Conservation (phyloP, 1,284 basidiomycete genomes). For the Gymnopus androsaceus region DNA sequence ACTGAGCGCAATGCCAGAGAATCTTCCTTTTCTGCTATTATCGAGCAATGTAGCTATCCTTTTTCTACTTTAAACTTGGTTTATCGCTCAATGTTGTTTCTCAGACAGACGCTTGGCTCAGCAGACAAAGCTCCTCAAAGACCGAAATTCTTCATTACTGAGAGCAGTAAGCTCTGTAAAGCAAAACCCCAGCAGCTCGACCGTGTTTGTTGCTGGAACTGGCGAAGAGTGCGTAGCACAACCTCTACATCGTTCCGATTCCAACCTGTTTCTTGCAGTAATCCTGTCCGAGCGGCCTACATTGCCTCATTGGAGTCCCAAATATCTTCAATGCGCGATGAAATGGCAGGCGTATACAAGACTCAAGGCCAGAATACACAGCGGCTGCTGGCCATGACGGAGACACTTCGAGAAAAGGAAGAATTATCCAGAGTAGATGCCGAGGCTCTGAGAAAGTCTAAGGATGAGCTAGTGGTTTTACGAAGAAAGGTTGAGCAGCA, state of each 20-base stretch:
- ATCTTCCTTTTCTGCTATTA: constrained; percentile 77
- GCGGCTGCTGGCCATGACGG: constrained; percentile 88
- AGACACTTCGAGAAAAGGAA: constrained; percentile 91
- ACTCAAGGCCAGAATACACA: constrained; percentile 96
- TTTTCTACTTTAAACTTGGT: constrained; percentile 15
- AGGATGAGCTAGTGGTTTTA: constrained; percentile 71
- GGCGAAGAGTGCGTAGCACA: constrained; percentile 65
- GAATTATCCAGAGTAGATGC: constrained; percentile 75
- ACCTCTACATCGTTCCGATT: constrained; percentile 10
- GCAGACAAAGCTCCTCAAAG: constrained; percentile 85
- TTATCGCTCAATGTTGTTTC: constrained; percentile 20
- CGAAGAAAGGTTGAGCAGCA: constrained; percentile 84
- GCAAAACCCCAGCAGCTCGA: constrained; percentile 62
- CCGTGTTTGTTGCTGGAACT: constrained; percentile 63
- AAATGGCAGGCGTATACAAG: constrained; percentile 93
- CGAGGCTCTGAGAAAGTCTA: constrained; percentile 72
- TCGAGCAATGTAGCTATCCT: constrained; percentile 78
- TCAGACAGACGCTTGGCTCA: constrained; percentile 87
- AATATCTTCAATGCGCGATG: constrained; percentile 86
- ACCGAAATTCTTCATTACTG: constrained; percentile 84
- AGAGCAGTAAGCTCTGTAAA: constrained; percentile 75
- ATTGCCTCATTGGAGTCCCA: constrained; percentile 91
- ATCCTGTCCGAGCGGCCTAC: constrained; percentile 84
- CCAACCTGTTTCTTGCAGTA: constrained; percentile 42
- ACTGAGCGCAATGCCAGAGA: constrained; percentile 76